These are phyloP conservation scores for Helotiales sp. DNA, from an alignment of 2,329 filamentous ascomycete species.

Conservation along the genomic window DNA sequence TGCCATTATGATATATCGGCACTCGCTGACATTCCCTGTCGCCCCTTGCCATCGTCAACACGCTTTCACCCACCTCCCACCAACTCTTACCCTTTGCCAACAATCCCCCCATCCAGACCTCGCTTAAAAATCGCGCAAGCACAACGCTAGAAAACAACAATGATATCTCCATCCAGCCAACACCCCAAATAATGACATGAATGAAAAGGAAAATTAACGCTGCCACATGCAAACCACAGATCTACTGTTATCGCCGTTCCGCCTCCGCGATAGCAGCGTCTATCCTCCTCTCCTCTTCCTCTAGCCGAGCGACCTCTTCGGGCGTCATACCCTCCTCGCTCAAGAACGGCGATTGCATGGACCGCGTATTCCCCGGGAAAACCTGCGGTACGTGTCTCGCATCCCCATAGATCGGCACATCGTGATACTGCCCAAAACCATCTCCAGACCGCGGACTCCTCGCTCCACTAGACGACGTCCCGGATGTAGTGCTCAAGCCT, in stretches of 20 bases:
- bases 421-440: slow-evolving; percentile 32
- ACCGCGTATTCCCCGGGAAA: slow-evolving; percentile 13
- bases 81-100: no score
- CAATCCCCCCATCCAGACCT: not conserved
- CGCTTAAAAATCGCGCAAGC: slow-evolving; percentile 20
- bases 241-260: slow-evolving; percentile 23
- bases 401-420: slow-evolving; percentile 30
- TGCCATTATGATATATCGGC: slow-evolving; percentile 20
- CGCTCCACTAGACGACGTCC: slow-evolving; percentile 6
- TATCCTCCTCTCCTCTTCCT: slow-evolving; percentile 42
- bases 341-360: slow-evolving; percentile 25
- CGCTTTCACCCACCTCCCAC: no score
- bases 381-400: slow-evolving; percentile 31
- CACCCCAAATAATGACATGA: not conserved
- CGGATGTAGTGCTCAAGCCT: slow-evolving; percentile 20
- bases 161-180: not conserved
- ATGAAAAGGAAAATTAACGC: not conserved
- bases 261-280: slow-evolving; percentile 41
- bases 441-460: slow-evolving; percentile 1
- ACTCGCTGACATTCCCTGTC: not conserved
- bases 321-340: slow-evolving; percentile 35
- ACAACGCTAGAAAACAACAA: not conserved
- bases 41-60: no score
- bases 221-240: not conserved
- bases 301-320: slow-evolving; percentile 37